These are phyloP conservation scores for Coniochaeta ligniaria DNA, from an alignment of 2,329 filamentous ascomycete genomes.

Conservation along the genomic window DNA sequence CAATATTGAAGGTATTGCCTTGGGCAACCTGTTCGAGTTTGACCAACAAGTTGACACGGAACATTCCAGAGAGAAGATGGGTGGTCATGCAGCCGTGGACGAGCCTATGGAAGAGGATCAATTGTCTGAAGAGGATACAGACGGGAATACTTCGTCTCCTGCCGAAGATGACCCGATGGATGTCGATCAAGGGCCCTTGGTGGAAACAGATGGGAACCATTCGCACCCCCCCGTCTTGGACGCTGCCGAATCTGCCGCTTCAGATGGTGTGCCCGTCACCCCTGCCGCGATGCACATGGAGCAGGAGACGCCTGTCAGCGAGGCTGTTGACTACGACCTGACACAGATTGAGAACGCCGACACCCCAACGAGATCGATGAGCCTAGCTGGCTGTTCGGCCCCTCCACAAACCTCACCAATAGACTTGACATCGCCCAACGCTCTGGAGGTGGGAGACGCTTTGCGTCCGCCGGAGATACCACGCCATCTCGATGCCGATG, in stretches of 20 bases:
- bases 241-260: not conserved
- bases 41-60: not conserved
- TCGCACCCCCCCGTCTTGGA: not conserved
- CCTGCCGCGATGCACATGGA: not conserved
- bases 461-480: not conserved
- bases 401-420: not conserved
- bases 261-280: not conserved
- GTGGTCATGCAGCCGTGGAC: conserved; percentile 2
- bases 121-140: not conserved
- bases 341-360: conserved; percentile 1
- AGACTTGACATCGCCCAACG: not conserved
- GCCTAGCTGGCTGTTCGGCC: not conserved
- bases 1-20: not conserved
- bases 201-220: not conserved
- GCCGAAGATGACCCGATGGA: not conserved
- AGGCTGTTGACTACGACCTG: conserved; percentile 2
- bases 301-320: not conserved
- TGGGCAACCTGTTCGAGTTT: not conserved
- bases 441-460: not conserved
- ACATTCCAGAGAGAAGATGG: not conserved
- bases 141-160: not conserved
- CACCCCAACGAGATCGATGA: not conserved
- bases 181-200: not conserved
- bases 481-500: not conserved
- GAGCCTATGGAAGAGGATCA: conserved; percentile 9